These are phyloP conservation scores for Brassica carinata DNA, from an alignment of 345 rosid genomes.

Conservation along the genomic window DNA sequence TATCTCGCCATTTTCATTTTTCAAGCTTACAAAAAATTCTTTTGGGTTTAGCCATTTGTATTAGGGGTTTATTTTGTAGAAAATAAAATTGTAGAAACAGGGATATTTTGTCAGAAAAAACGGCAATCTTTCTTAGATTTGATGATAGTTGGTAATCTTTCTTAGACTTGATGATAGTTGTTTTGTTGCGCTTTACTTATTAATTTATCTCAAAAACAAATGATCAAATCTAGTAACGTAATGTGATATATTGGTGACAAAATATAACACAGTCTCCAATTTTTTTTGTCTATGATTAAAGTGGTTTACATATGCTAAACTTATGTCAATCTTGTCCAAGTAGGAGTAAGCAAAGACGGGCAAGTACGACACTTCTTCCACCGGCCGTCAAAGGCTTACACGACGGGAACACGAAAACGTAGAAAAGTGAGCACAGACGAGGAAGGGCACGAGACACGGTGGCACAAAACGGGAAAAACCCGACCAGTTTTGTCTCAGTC, in stretches of 20 bases:
- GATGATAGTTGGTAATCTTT: not conserved
- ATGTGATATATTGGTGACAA: not conserved
- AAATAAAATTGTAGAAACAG: not conserved
- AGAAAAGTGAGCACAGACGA: slow-evolving; percentile 75
- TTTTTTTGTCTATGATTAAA: not conserved
- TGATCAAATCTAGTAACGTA: not conserved
- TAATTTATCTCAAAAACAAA: not conserved
- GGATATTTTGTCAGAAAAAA: not conserved
- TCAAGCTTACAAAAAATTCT: not conserved
- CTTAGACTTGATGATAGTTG: not conserved
- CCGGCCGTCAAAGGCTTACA: slow-evolving; percentile 91
- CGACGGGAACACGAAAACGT: slow-evolving; percentile 86
- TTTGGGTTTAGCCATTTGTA: not conserved
- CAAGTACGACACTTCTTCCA: slow-evolving; percentile 92
- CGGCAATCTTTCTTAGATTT: not conserved
- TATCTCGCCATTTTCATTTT: not conserved
- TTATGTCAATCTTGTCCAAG: slow-evolving; percentile 8
- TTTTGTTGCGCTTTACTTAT: not conserved
- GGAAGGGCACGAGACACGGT: slow-evolving; percentile 81
- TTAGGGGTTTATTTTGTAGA: not conserved
- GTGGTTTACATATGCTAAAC: not conserved
- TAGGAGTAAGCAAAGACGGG: slow-evolving; percentile 87
- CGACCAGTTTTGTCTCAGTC: slow-evolving; percentile 53
- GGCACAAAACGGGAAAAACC: slow-evolving; percentile 98
- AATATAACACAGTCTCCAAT: not conserved